A percentile compares a stretch with the other conserved stretches of the same genome.
These are phyloP conservation scores for Rutstroemia sp. DNA, from an alignment of 2,329 filamentous ascomycete genomes.

Conservation along the genomic window DNA sequence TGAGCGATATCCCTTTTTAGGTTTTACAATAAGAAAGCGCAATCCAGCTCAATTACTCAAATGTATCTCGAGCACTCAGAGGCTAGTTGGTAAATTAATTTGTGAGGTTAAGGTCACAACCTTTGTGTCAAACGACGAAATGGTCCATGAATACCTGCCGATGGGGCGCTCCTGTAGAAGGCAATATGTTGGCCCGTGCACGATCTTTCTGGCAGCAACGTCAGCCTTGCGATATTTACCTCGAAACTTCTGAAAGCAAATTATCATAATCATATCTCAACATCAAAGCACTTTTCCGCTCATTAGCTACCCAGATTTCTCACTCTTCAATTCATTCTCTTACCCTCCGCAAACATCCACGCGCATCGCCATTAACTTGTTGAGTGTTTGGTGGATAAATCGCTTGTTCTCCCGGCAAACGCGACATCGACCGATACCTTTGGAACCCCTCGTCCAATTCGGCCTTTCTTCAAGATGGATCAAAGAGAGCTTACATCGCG, in stretches of 20 bases:
- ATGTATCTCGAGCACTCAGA: no score
- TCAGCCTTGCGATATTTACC: neutral
- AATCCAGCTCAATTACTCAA: no score
- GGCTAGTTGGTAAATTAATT: no score
- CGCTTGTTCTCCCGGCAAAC: no score
- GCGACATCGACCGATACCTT: no score
- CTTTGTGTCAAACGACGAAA: no score
- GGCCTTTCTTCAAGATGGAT: conserved; percentile 18
- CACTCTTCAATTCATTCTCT: neutral
- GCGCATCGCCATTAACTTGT: neutral
- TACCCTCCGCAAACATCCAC: neutral
- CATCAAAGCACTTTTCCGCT: neutral
- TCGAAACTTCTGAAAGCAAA: neutral
- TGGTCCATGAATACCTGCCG: no score
- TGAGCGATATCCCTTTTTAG: no score
- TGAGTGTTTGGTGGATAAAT: neutral
- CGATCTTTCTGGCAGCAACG: neutral
- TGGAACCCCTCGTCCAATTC: neutral
- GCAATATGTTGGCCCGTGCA: neutral
- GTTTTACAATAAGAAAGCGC: no score
- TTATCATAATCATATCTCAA: neutral
- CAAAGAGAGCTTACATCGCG: conserved; percentile 25
- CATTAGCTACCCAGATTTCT: neutral
- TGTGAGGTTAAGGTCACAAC: no score
- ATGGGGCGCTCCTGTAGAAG: no score